Percentiles rank a stretch among this genome's conserved stretches.
These are phyloP conservation scores for Cryptococcus depauperatus DNA, from an alignment of 1,284 basidiomycete genomes.

Conservation along the genomic window DNA sequence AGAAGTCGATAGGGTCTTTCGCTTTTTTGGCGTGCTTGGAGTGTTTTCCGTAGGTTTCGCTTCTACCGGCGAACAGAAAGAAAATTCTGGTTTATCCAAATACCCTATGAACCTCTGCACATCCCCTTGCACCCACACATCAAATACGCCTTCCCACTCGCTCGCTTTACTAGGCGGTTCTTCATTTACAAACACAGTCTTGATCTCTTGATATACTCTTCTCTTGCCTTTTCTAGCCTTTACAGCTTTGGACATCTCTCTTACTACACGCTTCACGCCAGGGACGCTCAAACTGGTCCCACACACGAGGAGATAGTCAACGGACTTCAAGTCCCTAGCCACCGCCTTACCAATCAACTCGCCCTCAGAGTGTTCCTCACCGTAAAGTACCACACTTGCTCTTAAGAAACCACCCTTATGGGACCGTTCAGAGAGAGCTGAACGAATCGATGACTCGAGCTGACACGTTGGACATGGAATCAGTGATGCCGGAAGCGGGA, in stretches of 20 bases:
- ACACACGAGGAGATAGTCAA: constrained; percentile 76
- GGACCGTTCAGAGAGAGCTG: constrained; percentile 67
- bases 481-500: constrained; percentile 51
- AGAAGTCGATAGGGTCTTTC: not conserved
- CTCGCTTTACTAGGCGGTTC: constrained; percentile 78
- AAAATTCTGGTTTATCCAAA: constrained; percentile 8
- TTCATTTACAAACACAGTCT: constrained; percentile 75
- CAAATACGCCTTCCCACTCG: constrained; percentile 87
- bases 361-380: constrained; percentile 78
- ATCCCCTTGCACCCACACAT: constrained; percentile 84
- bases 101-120: constrained; percentile 63
- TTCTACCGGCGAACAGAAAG: not conserved
- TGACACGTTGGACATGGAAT: constrained; percentile 75
- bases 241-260: constrained; percentile 79
- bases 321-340: constrained; percentile 62
- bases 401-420: constrained; percentile 73
- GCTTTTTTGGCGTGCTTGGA: constrained; percentile 3
- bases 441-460: constrained; percentile 59
- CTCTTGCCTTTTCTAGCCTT: constrained; percentile 27
- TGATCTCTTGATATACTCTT: constrained; percentile 47
- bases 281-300: constrained; percentile 85
- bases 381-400: constrained; percentile 83
- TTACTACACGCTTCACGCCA: constrained; percentile 85
- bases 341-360: constrained; percentile 77
- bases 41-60: not conserved